Conservation (phyloP, 257 asterid species). For the Cordia subcordata region DNA sequence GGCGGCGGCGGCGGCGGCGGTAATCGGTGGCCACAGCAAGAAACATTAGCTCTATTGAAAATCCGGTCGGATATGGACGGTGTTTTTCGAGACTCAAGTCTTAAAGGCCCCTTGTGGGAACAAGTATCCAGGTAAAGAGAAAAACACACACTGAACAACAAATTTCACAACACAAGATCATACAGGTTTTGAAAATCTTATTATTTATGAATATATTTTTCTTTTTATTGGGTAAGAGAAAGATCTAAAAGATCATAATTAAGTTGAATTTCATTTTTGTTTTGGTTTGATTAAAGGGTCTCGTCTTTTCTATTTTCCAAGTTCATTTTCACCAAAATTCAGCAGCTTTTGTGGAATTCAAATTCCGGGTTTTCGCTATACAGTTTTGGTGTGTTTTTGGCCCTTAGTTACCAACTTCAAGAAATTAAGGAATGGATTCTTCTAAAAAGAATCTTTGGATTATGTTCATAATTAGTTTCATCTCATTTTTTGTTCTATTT, state of each 20-base stretch:
- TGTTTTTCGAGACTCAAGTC: slow-evolving; percentile 72
- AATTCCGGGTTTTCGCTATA: slow-evolving; percentile 41
- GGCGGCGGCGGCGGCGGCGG: slow-evolving; percentile 54
- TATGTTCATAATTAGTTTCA: background rate
- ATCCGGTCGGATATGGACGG: slow-evolving; percentile 90
- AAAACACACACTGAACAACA: background rate
- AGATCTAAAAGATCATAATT: slow-evolving; percentile 35
- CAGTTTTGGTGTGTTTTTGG: slow-evolving; percentile 38
- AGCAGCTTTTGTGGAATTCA: slow-evolving; percentile 46
- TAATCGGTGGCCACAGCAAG: slow-evolving; percentile 95
- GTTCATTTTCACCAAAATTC: slow-evolving; percentile 39
- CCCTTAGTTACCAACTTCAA: slow-evolving; percentile 42
- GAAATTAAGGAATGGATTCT: slow-evolving; percentile 1
- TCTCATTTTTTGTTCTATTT: slow-evolving; percentile 4
- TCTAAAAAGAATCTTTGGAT: background rate
- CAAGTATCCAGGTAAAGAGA: slow-evolving; percentile 71
- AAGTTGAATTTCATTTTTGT: slow-evolving; percentile 20
- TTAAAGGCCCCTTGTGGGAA: slow-evolving; percentile 98
- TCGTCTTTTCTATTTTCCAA: slow-evolving; percentile 15
- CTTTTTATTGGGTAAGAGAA: slow-evolving; percentile 8
- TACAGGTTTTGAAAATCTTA: background rate
- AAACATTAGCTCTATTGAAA: slow-evolving; percentile 75
- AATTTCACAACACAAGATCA: background rate
- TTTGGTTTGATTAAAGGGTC: slow-evolving; percentile 14
- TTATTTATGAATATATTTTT: background rate